Evolutionary conservation across 192 early-diverging fungal species (phyloP).

Genomic region (Coemansia sp.): DNA sequence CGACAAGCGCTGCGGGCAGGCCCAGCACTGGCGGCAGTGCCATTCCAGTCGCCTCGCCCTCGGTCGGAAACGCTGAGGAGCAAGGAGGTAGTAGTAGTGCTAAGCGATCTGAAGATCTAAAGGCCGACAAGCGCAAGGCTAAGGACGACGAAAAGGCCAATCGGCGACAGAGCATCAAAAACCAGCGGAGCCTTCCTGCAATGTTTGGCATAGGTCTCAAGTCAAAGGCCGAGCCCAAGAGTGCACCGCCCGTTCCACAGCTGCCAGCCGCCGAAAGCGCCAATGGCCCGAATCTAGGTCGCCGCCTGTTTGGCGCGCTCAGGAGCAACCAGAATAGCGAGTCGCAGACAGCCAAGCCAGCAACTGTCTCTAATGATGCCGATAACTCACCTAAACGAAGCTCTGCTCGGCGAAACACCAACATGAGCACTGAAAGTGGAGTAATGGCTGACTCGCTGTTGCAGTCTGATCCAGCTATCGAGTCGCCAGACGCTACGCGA

Average conservation of each 20-base stretch:
- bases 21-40: not conserved
- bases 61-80: not conserved
- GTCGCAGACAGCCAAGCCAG: constrained; percentile 7
- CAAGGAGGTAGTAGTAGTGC: not conserved
- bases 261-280: constrained; percentile 18
- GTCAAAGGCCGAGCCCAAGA: constrained; percentile 31
- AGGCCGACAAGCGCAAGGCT: constrained; percentile 19
- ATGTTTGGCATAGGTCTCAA: constrained; percentile 53
- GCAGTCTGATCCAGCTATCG: constrained; percentile 1
- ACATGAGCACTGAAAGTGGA: constrained; percentile 1
- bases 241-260: constrained; percentile 43
- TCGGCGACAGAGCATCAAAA: constrained; percentile 56
- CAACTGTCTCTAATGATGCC: not conserved
- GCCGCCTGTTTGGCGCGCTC: constrained; percentile 45
- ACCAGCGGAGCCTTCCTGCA: constrained; percentile 53
- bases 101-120: constrained; percentile 8
- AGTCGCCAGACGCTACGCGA: not conserved
- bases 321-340: constrained; percentile 34
- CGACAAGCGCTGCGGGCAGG: not conserved
- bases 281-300: constrained; percentile 30
- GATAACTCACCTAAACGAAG: not conserved
- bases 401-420: constrained; percentile 14
- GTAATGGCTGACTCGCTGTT: constrained; percentile 7
- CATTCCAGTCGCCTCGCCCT: not conserved
- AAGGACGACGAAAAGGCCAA: constrained; percentile 39